These are phyloP conservation scores for Clarireedia hainanense DNA, from an alignment of 2,329 filamentous ascomycete species.

Conservation along the genomic window DNA sequence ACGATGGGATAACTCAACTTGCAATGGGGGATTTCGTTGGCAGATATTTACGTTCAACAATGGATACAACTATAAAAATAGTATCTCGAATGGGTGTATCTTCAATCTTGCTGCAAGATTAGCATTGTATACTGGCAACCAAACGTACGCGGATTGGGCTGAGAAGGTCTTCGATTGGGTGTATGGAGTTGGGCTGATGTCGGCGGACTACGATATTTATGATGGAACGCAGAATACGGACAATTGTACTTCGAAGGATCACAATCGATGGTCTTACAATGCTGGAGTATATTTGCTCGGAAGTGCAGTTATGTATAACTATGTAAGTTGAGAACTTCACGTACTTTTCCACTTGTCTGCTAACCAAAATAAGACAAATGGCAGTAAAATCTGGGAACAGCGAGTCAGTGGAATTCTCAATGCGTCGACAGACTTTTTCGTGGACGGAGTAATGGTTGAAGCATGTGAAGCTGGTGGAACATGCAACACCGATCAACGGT, in stretches of 20 bases:
- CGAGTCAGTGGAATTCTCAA: conserved; percentile 27
- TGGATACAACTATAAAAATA: conserved; percentile 72
- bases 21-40: conserved; percentile 69
- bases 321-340: conserved; percentile 30
- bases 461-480: conserved; percentile 56
- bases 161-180: conserved; percentile 65
- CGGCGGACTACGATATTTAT: conserved; percentile 44
- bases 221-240: conserved; percentile 46
- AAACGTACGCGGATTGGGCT: conserved; percentile 69
- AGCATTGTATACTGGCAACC: conserved; percentile 69
- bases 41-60: conserved; percentile 75
- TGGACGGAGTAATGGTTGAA: conserved; percentile 39
- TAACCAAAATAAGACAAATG: conserved; percentile 32
- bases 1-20: conserved; percentile 59
- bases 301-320: conserved; percentile 37
- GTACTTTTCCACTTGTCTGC: not conserved
- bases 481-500: conserved; percentile 51
- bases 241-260: conserved; percentile 49
- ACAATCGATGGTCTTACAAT: conserved; percentile 62
- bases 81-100: conserved; percentile 52
- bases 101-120: conserved; percentile 58
- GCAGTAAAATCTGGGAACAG: conserved; percentile 28
- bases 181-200: conserved; percentile 46
- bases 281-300: conserved; percentile 57
- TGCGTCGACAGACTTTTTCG: conserved; percentile 30